A percentile compares a stretch with the other conserved stretches of the same genome.
Evolutionary conservation across 2,329 filamentous ascomycete species (phyloP).

Genomic region (Claviceps arundinis): DNA sequence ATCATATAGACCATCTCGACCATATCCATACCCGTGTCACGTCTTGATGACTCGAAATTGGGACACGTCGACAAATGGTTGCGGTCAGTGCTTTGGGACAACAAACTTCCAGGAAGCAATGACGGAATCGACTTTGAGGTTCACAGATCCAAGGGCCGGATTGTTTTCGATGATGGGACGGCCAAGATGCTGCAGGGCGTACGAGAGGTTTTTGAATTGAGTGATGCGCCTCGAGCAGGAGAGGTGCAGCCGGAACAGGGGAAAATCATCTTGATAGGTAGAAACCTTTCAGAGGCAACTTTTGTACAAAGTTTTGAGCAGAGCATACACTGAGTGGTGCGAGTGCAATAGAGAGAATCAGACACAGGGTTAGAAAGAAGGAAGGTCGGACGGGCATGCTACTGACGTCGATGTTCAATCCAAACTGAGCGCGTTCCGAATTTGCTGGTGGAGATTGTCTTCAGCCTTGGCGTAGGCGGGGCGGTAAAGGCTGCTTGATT

Average conservation of each 20-base stretch:
- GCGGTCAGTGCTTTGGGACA: conserved; percentile 73
- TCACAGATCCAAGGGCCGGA: conserved; percentile 73
- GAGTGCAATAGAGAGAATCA: not conserved
- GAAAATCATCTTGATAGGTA: conserved; percentile 53
- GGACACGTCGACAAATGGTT: conserved; percentile 66
- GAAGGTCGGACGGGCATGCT: not conserved
- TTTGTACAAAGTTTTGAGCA: conserved; percentile 33
- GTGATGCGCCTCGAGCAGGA: conserved; percentile 40
- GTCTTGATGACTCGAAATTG: conserved; percentile 44
- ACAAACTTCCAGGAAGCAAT: conserved; percentile 37
- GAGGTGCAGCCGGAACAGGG: conserved; percentile 23
- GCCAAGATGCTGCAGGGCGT: conserved; percentile 81
- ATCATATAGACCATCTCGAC: conserved; percentile 64
- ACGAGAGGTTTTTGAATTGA: conserved; percentile 83
- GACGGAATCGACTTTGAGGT: conserved; percentile 51
- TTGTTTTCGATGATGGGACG: conserved; percentile 50
- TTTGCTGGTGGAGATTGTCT: not conserved
- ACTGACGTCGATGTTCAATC: not conserved
- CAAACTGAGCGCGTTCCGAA: not conserved
- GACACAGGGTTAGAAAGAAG: not conserved
- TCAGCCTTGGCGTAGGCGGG: conserved; percentile 11
- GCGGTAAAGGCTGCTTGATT: conserved; percentile 12
- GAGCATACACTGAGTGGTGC: conserved; percentile 12
- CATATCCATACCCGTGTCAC: conserved; percentile 53
- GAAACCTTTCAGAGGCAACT: conserved; percentile 35